Evolutionary conservation across 83 land plant species (phyloP).

Genomic region (Thuja plicata): DNA sequence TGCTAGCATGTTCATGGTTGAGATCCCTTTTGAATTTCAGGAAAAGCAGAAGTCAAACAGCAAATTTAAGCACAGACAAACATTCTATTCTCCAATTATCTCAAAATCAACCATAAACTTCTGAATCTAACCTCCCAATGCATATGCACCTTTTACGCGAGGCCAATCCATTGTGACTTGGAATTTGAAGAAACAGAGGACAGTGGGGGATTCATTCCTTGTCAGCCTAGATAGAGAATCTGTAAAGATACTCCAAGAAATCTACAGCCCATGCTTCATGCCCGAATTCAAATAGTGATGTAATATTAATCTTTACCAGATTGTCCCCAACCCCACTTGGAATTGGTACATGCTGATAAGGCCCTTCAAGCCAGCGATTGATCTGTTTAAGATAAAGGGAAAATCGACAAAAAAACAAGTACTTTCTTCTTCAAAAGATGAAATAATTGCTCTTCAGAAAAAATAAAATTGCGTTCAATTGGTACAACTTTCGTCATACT

Average conservation of each 20-base stretch:
- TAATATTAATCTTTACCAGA: background rate
- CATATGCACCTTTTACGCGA: background rate
- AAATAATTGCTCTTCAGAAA: background rate
- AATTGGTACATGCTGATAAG: background rate
- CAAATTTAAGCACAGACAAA: too few species aligned
- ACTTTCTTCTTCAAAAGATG: background rate
- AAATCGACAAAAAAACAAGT: background rate
- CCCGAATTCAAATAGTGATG: background rate
- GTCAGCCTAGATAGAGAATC: background rate
- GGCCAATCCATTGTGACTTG: background rate
- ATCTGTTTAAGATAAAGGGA: background rate
- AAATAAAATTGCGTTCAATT: too few species aligned
- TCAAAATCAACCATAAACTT: too few species aligned
- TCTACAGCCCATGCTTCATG: background rate
- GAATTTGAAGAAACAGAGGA: background rate
- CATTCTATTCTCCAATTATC: too few species aligned
- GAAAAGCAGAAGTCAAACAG: background rate
- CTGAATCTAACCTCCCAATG: background rate
- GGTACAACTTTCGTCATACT: background rate
- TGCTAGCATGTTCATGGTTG: background rate
- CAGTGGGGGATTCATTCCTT: background rate
- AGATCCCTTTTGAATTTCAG: background rate
- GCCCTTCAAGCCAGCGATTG: background rate
- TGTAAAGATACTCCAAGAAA: background rate
- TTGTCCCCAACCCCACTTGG: background rate